Evolutionary conservation across 164 flowering plant genomes (phyloP), one percentile per base, ranked within the genome.

Genomic region (Saururus chinensis): DNA sequence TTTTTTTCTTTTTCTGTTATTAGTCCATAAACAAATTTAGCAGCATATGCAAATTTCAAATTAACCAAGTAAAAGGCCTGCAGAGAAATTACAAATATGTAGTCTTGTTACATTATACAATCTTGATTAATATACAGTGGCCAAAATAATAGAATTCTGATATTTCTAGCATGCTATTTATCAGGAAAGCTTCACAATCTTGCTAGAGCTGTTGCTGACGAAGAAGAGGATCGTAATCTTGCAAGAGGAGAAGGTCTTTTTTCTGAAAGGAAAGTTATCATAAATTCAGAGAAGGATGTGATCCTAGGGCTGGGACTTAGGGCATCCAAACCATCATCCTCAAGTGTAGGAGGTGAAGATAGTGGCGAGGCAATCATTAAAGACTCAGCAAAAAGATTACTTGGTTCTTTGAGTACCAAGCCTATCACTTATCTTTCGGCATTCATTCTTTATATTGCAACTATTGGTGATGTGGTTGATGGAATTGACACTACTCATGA

Each of bases 401-500:
- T 81, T 81, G 91, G 89, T 63, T 83, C 89, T 16, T 66, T 95
- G 69, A 81, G 77, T 72, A 53, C 85, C 59, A 95, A 86, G 66
- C 82, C 84, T 20, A 78, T 92, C 9, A 87, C 97, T 37, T 95
- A 84, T 75, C 89, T 95, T 62, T 93, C 99, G 5, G 95, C 87
- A 48, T 95, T 95, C 68, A 83, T 91, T 62, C 91, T 95, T 62
- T 90, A 95, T 62, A 83, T 95, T 72, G 99, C 99, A 67, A 87
- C 96, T 30, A 85, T 95, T 64, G 99, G 99, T 61, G 99, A 95
- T 78, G 86, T 91, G 76, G 99, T 95, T 53, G 99, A 95, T 73
- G 97, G 97, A 58, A 83, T 91, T 60, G 99, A 95, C 74, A 87
- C 99, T 58, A 91, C 97, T 62, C 99, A 95, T 79, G 97, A 95